These are phyloP conservation scores for Handroanthus guayacan DNA, from an alignment of 257 asterid genomes.

Conservation along the genomic window DNA sequence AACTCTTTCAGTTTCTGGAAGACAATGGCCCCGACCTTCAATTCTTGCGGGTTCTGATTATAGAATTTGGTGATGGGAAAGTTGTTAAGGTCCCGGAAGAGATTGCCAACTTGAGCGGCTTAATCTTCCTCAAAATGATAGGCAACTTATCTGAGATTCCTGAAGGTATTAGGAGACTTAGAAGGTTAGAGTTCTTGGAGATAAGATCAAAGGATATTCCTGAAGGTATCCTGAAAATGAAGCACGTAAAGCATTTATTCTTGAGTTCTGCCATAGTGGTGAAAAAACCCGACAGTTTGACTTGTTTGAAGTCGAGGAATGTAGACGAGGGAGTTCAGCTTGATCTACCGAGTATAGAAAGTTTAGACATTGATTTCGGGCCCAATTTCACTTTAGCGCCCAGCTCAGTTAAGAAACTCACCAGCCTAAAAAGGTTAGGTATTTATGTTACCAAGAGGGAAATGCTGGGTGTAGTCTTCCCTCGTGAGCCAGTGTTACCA, in stretches of 20 bases:
- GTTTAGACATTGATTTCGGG: neutral
- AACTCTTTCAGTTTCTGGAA: neutral
- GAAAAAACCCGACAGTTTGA: too few species aligned
- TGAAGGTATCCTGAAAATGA: neutral
- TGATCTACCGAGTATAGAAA: neutral
- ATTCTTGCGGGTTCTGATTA: neutral
- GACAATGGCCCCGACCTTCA: neutral
- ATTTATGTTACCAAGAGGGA: neutral
- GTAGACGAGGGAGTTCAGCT: neutral
- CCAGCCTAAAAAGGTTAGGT: neutral
- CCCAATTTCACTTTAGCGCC: neutral
- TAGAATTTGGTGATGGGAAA: neutral
- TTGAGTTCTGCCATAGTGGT: neutral
- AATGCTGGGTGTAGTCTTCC: neutral
- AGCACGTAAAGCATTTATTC: neutral
- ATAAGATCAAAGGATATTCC: neutral
- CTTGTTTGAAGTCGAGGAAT: neutral
- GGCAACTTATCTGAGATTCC: neutral
- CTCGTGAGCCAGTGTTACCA: neutral
- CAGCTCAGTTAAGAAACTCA: neutral
- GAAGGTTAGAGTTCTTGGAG: neutral
- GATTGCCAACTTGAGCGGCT: neutral
- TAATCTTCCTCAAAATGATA: neutral
- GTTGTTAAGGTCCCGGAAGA: neutral
- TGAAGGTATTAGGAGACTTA: neutral